These are phyloP conservation scores for Talaromyces albobiverticillius DNA, from an alignment of 2,329 filamentous ascomycete species.

Conservation along the genomic window DNA sequence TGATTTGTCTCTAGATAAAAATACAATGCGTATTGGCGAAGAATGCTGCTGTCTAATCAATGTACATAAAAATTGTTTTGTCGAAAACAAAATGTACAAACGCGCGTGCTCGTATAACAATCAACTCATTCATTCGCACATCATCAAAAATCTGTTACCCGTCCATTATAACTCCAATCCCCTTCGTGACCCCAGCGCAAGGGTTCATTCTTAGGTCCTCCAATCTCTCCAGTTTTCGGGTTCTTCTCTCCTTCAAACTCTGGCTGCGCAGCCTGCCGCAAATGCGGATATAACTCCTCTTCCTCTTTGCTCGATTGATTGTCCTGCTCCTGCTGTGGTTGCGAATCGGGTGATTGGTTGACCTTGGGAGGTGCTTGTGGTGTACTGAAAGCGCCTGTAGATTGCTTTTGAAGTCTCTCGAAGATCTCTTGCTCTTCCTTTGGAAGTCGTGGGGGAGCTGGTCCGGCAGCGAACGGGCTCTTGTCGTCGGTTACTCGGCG, in stretches of 20 bases:
- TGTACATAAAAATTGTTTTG: constrained; percentile 6
- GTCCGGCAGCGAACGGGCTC: constrained; percentile 43
- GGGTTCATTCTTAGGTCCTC: constrained; percentile 96
- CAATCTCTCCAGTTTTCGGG: constrained; percentile 90
- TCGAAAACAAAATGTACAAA: background rate
- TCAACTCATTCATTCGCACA: background rate
- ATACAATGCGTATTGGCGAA: background rate
- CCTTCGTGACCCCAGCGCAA: constrained; percentile 75
- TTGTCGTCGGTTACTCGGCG: constrained; percentile 26
- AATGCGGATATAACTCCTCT: constrained; percentile 59
- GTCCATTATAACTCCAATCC: constrained; percentile 91
- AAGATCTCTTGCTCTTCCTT: constrained; percentile 87
- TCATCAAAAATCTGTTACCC: constrained; percentile 81
- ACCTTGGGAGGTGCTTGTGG: no score
- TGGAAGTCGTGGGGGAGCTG: constrained; percentile 81
- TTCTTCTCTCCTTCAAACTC: constrained; percentile 93
- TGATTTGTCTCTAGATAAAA: background rate
- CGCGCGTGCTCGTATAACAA: background rate
- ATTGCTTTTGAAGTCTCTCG: constrained; percentile 77
- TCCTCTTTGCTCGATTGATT: constrained; percentile 52
- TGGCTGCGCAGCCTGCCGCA: constrained; percentile 73
- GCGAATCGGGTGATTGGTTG: constrained; percentile 49
- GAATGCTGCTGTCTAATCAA: background rate
- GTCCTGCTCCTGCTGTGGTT: constrained; percentile 15
- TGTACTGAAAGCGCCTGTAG: constrained; percentile 74